phyloP scores from a whole-genome alignment of 2,329 filamentous ascomycete species.

The Calonectria fujianensis region DNA sequence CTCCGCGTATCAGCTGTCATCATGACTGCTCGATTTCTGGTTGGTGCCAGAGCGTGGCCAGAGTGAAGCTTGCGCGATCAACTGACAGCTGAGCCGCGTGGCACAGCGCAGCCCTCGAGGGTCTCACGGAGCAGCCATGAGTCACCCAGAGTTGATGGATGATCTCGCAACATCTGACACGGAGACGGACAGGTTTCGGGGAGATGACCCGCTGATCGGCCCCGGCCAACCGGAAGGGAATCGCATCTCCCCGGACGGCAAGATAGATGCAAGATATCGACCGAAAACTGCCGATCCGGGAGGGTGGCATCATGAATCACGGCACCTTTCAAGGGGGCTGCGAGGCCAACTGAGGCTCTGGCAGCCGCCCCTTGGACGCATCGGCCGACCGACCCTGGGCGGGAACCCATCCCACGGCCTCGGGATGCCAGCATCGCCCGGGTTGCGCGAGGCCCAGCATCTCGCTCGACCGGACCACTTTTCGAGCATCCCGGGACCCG shows the following conservation, averaged over 20 bases:
- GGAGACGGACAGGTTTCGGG: not conserved
- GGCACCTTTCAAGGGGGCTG: slow-evolving; percentile 31
- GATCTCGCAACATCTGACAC: slow-evolving; percentile 5
- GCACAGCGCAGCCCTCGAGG: slow-evolving; percentile 19
- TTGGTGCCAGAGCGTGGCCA: not conserved
- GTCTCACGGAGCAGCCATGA: slow-evolving; percentile 4
- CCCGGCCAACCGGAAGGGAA: slow-evolving; percentile 21
- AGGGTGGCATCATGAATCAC: slow-evolving; percentile 47
- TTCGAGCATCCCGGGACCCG: not conserved
- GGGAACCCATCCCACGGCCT: slow-evolving; percentile 39
- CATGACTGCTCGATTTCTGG: not conserved
- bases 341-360: slow-evolving; percentile 40
- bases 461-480: slow-evolving; percentile 26
- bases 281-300: slow-evolving; percentile 44
- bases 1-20: slow-evolving; percentile 15
- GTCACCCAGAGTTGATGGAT: slow-evolving; percentile 23
- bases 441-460: slow-evolving; percentile 31
- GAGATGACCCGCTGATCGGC: slow-evolving; percentile 36
- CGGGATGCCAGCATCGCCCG: slow-evolving; percentile 40
- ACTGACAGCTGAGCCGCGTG: slow-evolving; percentile 20
- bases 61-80: slow-evolving; percentile 21
- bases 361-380: slow-evolving; percentile 39
- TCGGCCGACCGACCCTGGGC: slow-evolving; percentile 42
- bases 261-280: slow-evolving; percentile 31
- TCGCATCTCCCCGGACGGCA: slow-evolving; percentile 18